Base-by-base conservation (phyloP, 2,329 filamentous ascomycete species). In the Phialocephala sp. region DNA sequence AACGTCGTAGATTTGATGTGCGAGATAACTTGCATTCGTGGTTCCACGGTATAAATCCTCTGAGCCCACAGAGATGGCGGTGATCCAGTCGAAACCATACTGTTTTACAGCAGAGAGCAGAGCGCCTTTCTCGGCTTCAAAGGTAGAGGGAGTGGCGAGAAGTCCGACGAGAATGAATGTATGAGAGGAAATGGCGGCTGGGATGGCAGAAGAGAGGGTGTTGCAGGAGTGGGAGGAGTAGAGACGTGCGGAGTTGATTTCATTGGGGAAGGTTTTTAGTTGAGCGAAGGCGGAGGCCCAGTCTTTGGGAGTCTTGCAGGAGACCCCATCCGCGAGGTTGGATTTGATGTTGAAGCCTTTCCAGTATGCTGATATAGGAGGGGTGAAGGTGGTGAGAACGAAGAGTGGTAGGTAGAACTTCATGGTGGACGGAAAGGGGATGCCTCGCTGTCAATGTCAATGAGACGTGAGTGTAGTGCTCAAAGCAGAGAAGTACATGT, bases 11-110 rank as follows among this genome's bases (percentile, higher is more conserved):
- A 64, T 64, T 50, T 50, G 45, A 14, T 20, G 18, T 11, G 45
- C 45, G 45, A 50, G 45, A 36, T 93, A 94, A 67, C 80, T 78
- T 73, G 87, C 84, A 20, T 35, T 54, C 12, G 20, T 36, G 27
- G 59, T 59, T 8, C 57, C 63, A 74, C 91, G 90, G 83, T 94
- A 94, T 50, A 94, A 84, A 76, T 97, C 92, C 83, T 97, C 92
- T 69, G 85, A 91, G 66, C 92, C 92, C 62, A 96, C 87, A 0
- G 91, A 94, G 79, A 96, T 93, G 75, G 91, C 93, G 63, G 88
- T 89, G 52, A 96, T 86, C 20, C 91, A 87, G 60, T 84, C 79
- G 14, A 80, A 79, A 65, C 91, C 92, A 77, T 92, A 92, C 72
- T 87, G 82, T 60, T 79, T 72, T 70, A 93, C 89, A 71, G 92